Evolutionary conservation across 495 filamentous ascomycete species (phyloP).

Genomic region (Aspergillus saccharolyticus): DNA sequence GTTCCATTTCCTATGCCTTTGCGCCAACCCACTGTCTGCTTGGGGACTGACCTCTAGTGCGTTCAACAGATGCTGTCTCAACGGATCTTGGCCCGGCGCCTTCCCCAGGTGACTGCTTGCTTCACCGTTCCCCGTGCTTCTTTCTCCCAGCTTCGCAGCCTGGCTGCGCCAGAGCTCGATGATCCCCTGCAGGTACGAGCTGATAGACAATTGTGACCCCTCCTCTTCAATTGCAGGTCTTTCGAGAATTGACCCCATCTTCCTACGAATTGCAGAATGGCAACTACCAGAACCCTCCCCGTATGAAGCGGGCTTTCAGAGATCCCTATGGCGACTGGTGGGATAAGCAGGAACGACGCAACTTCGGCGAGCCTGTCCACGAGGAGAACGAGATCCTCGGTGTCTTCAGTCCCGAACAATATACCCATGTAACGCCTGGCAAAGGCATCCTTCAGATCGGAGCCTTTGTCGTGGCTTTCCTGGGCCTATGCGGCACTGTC

Average conservation of each 20-base stretch:
- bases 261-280: constrained; percentile 60
- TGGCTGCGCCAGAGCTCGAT: constrained; percentile 56
- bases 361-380: constrained; percentile 92
- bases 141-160: constrained; percentile 47
- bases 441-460: constrained; percentile 72
- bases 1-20: not conserved
- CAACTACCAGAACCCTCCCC: constrained; percentile 83
- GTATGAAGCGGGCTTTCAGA: constrained; percentile 77
- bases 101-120: constrained; percentile 42
- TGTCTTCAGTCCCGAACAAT: constrained; percentile 83
- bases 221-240: constrained; percentile 5
- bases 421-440: constrained; percentile 71
- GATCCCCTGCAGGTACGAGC: constrained; percentile 70
- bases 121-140: constrained; percentile 50
- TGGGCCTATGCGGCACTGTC: constrained; percentile 66
- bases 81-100: constrained; percentile 49
- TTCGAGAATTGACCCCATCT: constrained; percentile 14
- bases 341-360: constrained; percentile 94
- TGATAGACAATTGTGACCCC: not conserved
- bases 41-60: constrained; percentile 10
- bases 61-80: constrained; percentile 59
- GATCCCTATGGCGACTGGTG: constrained; percentile 95
- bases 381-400: constrained; percentile 96
- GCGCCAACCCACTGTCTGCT: not conserved
- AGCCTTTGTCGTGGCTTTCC: constrained; percentile 62